Evolutionary conservation across 148 eudicot species (phyloP), one percentile per base, ranked within the genome.

Genomic region (Polygonum aviculare): DNA sequence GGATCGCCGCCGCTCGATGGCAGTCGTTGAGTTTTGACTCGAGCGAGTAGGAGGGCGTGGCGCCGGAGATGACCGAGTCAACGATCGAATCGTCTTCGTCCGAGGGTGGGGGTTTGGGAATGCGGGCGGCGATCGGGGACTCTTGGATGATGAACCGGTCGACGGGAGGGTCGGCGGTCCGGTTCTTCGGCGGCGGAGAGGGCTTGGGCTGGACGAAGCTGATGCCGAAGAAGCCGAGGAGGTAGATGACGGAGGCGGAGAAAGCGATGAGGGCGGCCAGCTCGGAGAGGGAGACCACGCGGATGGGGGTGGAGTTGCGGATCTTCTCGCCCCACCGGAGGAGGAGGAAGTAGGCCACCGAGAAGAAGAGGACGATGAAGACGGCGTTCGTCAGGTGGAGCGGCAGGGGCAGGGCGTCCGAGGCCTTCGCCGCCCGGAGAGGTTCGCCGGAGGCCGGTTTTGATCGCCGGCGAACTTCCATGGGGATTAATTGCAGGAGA

Each of bases 311-410:
- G 69, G 92, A 90, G 78, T 78, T 82, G 5, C 93, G 91, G 86
- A 90, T 91, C 81, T 91, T 91, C 75, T 89, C 90, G 11, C 93
- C 85, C 97, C 97, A 92, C 1, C 97, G 84, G 80, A 74, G 83
- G 75, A 92, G 91, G 51, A 92, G 92, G 77, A 78, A 92, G 75
- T 90, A 90, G 2, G 90, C 87, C 44, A 87, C 87, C 76, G 90
- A 87, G 84, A 92, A 92, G 83, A 92, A 92, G 33, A 92, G 85
- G 9, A 90, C 81, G 85, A 92, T 84, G 90, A 92, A 92, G 6
- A 90, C 78, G 41, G 83, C 83, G 84, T 90, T 92, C 12, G 92
- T 87, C 52, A 90, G 78, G 83, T 38, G 90, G 86, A 90, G 85
- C n/a, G 92, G 97, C 31, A 88, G 81, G 2, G 97, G 91, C 1